These are phyloP conservation scores for Eimeria acervulina DNA, from an alignment of 169 alveolate genomes.

Conservation along the genomic window DNA sequence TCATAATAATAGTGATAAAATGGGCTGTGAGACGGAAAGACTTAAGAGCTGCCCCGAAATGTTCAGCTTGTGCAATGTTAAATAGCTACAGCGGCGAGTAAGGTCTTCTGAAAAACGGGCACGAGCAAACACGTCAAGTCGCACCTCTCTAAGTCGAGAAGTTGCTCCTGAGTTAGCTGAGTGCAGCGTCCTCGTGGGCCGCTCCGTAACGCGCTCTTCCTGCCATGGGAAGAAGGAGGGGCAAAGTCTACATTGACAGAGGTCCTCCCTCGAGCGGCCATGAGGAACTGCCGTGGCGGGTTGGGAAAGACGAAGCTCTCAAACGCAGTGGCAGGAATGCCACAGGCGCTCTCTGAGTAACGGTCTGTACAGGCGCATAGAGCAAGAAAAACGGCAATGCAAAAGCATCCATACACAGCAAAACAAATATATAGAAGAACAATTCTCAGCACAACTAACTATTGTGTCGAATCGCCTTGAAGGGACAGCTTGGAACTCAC, in stretches of 20 bases:
- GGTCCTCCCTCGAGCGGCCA: conserved; percentile 16
- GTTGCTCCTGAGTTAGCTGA: conserved; percentile 61
- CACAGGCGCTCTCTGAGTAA: conserved; percentile 57
- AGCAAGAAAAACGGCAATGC: background rate
- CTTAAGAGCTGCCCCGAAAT: background rate
- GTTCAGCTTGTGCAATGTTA: background rate
- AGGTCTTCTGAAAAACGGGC: background rate
- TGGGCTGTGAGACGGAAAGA: background rate
- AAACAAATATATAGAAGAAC: background rate
- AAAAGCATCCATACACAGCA: background rate
- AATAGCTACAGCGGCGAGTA: background rate
- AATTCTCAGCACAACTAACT: background rate
- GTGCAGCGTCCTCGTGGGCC: conserved; percentile 7
- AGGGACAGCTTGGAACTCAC: conserved; percentile 30
- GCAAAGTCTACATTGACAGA: conserved; percentile 19
- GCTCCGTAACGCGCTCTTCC: conserved; percentile 17
- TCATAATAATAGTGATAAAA: background rate
- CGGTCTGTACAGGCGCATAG: conserved; percentile 44
- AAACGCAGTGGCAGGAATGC: conserved; percentile 79
- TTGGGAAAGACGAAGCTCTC: conserved; percentile 81
- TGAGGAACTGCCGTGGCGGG: conserved; percentile 79
- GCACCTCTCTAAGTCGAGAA: conserved; percentile 72
- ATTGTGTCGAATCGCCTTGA: background rate
- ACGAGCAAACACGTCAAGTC: background rate
- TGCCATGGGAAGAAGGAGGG: background rate